Evolutionary conservation across 1,284 basidiomycete species (phyloP).

Genomic region (Flammula alnicola): DNA sequence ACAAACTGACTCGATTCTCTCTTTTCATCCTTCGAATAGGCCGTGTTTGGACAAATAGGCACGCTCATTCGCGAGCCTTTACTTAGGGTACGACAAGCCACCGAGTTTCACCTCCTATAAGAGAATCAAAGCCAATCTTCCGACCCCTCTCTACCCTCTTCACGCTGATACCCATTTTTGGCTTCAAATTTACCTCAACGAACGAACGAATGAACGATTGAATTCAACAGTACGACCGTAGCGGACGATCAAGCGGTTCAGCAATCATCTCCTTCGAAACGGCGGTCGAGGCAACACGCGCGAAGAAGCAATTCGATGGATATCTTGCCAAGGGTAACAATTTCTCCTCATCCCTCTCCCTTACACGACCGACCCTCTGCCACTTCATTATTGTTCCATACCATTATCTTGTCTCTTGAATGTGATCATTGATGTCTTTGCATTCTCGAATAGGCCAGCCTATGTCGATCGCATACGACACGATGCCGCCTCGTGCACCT

Average conservation of each 20-base stretch:
- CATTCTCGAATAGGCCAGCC: constrained; percentile 69
- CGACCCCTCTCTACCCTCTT: constrained; percentile 36
- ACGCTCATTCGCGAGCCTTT: constrained; percentile 89
- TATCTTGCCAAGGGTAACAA: constrained; percentile 85
- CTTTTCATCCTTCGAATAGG: constrained; percentile 45
- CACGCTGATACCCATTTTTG: constrained; percentile 24
- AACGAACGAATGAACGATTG: constrained; percentile 31
- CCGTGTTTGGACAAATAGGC: constrained; percentile 92
- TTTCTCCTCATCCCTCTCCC: not conserved
- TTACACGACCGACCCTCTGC: constrained; percentile 3
- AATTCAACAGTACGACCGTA: constrained; percentile 99
- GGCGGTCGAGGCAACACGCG: constrained; percentile 77
- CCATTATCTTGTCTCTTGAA: not conserved
- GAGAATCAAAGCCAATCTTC: constrained; percentile 40
- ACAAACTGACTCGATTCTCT: constrained; percentile 13
- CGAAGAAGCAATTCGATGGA: constrained; percentile 88
- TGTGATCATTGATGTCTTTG: constrained; percentile 13
- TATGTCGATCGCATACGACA: constrained; percentile 75
- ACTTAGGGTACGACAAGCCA: constrained; percentile 90
- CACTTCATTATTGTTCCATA: not conserved
- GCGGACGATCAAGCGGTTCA: constrained; percentile 88
- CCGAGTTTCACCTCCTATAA: constrained; percentile 60
- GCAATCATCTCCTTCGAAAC: constrained; percentile 87
- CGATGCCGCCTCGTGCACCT: constrained; percentile 46
- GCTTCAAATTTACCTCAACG: constrained; percentile 17